These are phyloP conservation scores for Penicillium expansum DNA, from an alignment of 2,329 filamentous ascomycete genomes.

Conservation along the genomic window DNA sequence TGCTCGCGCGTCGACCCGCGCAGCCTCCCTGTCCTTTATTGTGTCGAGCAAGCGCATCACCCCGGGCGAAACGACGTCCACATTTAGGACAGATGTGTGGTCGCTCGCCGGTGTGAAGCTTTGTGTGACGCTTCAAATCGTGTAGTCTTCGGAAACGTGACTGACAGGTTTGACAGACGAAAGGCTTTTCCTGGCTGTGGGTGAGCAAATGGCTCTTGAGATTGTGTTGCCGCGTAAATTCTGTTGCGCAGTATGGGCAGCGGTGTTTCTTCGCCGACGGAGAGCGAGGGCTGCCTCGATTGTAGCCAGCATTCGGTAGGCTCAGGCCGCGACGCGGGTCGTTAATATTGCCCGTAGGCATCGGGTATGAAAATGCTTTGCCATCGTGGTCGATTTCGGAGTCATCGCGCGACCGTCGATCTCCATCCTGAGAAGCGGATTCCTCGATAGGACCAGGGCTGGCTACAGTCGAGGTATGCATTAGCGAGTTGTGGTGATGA, in stretches of 20 bases:
- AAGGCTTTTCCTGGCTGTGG: constrained; percentile 97
- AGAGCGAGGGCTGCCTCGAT: constrained; percentile 61
- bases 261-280: constrained; percentile 86
- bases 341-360: constrained; percentile 51
- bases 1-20: constrained; percentile 82
- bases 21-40: constrained; percentile 95
- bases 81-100: constrained; percentile 94
- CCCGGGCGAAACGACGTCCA: constrained; percentile 88
- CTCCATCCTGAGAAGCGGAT: constrained; percentile 42
- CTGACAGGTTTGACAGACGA: constrained; percentile 87
- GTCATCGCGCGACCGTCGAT: constrained; percentile 39
- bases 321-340: constrained; percentile 59
- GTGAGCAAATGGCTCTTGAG: constrained; percentile 96
- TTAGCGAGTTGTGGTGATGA: constrained; percentile 50
- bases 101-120: constrained; percentile 93
- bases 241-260: constrained; percentile 92
- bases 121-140: constrained; percentile 92
- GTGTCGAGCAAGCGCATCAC: constrained; percentile 89
- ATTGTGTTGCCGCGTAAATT: constrained; percentile 96
- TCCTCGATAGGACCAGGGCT: constrained; percentile 50
- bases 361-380: constrained; percentile 64
- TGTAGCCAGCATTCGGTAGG: constrained; percentile 55
- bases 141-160: constrained; percentile 90
- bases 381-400: constrained; percentile 41
- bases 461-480: constrained; percentile 49